A percentile compares a stretch with the other conserved stretches of the same genome.
Evolutionary conservation across 768 basidiomycete species (phyloP).

Genomic region (Psilocybe cubensis): DNA sequence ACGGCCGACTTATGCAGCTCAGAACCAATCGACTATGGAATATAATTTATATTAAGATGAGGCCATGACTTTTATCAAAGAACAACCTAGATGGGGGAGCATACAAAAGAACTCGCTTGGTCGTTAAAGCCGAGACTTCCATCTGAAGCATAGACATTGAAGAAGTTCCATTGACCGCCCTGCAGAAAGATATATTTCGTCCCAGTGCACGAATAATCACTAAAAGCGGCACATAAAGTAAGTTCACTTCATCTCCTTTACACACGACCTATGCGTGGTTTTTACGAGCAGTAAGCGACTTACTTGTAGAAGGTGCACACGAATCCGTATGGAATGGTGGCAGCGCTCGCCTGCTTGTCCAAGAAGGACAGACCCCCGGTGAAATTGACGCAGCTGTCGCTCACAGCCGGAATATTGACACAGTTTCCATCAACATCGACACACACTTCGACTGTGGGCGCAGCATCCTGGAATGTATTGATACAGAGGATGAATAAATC

Average conservation of each 20-base stretch:
- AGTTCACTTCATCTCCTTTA: too few relatives aligned
- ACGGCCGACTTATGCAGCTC: too few relatives aligned
- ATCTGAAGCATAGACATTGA: background rate
- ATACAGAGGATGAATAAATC: too few relatives aligned
- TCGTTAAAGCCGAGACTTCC: slow-evolving; percentile 17
- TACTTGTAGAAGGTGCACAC: slow-evolving; percentile 13
- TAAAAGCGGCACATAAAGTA: background rate
- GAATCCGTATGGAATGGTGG: slow-evolving; percentile 1
- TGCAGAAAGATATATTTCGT: background rate
- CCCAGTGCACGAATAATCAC: background rate
- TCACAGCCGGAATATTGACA: slow-evolving; percentile 2
- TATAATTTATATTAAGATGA: too few relatives aligned
- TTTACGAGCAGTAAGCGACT: background rate
- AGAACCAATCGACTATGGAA: too few relatives aligned
- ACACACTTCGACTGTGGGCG: slow-evolving; percentile 1
- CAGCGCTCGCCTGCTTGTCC: slow-evolving; percentile 5
- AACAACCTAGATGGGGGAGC: slow-evolving; percentile 18
- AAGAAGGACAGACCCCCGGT: slow-evolving; percentile 7
- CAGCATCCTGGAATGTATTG: too few relatives aligned
- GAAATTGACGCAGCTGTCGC: slow-evolving; percentile 7
- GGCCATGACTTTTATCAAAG: too few relatives aligned
- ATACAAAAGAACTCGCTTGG: slow-evolving; percentile 17
- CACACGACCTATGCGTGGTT: background rate
- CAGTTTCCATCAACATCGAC: background rate
- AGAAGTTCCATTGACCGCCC: slow-evolving; percentile 7